phyloP scores from a whole-genome alignment of 805 yeast species.

The Kodamaea jinghongensis region DNA sequence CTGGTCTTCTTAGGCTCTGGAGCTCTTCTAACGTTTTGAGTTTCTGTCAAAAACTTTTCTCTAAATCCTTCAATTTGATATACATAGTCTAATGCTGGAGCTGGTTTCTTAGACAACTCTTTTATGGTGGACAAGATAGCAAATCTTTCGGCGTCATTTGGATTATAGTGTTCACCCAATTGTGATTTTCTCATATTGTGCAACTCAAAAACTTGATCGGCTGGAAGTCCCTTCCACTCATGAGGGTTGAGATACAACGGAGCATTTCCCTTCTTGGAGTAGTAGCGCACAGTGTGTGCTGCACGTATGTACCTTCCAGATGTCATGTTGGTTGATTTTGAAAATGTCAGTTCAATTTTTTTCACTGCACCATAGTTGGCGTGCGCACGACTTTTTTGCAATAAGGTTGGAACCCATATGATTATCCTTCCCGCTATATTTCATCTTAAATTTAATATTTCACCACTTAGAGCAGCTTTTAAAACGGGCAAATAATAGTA shows the following conservation, averaged over 20 bases:
- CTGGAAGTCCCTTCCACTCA: slow-evolving; percentile 67
- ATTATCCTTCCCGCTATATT: too few species aligned
- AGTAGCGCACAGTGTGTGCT: slow-evolving; percentile 8
- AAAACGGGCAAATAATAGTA: too few species aligned
- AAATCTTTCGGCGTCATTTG: slow-evolving; percentile 64
- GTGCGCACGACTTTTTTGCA: slow-evolving; percentile 5
- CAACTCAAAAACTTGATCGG: slow-evolving; percentile 58
- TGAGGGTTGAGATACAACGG: slow-evolving; percentile 59
- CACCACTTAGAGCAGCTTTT: too few species aligned
- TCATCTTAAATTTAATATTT: too few species aligned
- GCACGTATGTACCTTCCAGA: slow-evolving; percentile 8
- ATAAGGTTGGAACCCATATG: too few species aligned
- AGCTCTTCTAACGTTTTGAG: slow-evolving; percentile 34
- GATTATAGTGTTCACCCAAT: slow-evolving; percentile 51
- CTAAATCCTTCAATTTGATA: slow-evolving; percentile 43
- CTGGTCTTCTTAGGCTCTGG: slow-evolving; percentile 38
- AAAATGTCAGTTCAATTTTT: slow-evolving; percentile 7
- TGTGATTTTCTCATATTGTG: slow-evolving; percentile 56
- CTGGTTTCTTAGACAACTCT: slow-evolving; percentile 24
- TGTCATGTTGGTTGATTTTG: slow-evolving; percentile 5
- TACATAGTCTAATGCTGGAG: slow-evolving; percentile 38
- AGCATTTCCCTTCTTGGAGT: slow-evolving; percentile 9
- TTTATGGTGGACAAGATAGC: slow-evolving; percentile 49
- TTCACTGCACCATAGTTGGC: not conserved
- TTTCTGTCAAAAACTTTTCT: slow-evolving; percentile 41